Conservation (phyloP, 441 rosid genomes). For the Euphorbia celastroides region DNA sequence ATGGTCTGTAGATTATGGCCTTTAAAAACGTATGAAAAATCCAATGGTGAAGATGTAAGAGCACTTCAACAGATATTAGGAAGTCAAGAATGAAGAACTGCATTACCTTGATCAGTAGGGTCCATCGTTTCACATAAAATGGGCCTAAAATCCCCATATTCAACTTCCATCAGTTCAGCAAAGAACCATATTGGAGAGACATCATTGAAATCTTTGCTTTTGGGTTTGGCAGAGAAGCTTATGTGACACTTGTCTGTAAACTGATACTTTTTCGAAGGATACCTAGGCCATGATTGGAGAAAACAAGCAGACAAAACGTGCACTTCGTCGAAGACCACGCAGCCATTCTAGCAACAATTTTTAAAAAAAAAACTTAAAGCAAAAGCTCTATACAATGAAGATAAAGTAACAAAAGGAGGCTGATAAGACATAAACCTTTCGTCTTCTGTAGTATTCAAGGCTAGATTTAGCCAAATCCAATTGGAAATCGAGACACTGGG, state of each 20-base stretch:
- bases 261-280: too few species aligned
- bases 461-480: too few species aligned
- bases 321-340: not conserved
- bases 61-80: not conserved
- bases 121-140: not conserved
- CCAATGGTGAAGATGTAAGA: not conserved
- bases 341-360: not conserved
- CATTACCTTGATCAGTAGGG: not conserved
- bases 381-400: not conserved
- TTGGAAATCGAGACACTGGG: too few species aligned
- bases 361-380: not conserved
- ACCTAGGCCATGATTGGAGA: not conserved
- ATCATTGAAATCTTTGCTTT: not conserved
- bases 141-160: not conserved
- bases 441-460: too few species aligned
- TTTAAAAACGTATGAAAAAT: too few species aligned
- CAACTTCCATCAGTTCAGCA: not conserved
- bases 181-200: not conserved
- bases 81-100: not conserved
- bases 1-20: too few species aligned
- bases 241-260: not conserved
- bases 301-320: not conserved
- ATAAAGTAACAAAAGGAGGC: too few species aligned
- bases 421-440: too few species aligned
- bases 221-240: not conserved